Evolutionary conservation across 768 basidiomycete genomes (phyloP), one percentile per base, ranked within the genome.

Genomic region (Lenzites betulinus): DNA sequence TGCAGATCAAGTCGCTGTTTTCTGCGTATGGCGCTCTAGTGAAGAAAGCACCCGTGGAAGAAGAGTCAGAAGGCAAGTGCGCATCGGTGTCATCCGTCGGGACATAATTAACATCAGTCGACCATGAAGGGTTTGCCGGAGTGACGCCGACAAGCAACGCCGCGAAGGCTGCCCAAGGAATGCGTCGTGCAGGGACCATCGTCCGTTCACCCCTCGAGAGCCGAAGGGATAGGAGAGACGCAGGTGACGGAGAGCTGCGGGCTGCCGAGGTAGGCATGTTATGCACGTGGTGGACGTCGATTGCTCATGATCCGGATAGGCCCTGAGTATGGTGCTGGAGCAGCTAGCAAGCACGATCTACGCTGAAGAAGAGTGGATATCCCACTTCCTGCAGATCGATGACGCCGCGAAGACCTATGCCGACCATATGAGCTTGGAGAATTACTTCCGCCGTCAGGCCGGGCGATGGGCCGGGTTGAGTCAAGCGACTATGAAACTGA

Each of bases 381-480:
- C 88, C 9, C 91, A 95, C 67, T 98, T 98, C 74, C 77, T 98
- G 49, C 94, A 95, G 70, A 90, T 97, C 70, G 93, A 93, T 63
- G 90, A 95, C 62, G 83, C 86, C 22, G 86, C 86, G 18, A 81
- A 94, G 15, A 97, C 96, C 1, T 98, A 94, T 73, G 96, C 96
- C 15, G 96, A 98, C 75, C 94, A 96, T 67, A 92, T 93, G 85
- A 86, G 87, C 46, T 77, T 98, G 60, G 96, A 98, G 70, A 93
- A 86, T 61, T 98, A 97, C 74, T 97, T 97, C 78, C 83, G 93
- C 25, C 79, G 96, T 49, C 93, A 98, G 70, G 96, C 96, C n/a
- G 79, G 88, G 7, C 81, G 92, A 26, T 78, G 84, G 51, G 81
- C 80, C 26, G 83, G 86, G 28, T 79, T 95, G 44, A 86, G 84